A percentile compares a stretch with the other conserved stretches of the same genome.
Evolutionary conservation across 495 filamentous ascomycete species (phyloP).

Genomic region (Aspergillus baeticus): DNA sequence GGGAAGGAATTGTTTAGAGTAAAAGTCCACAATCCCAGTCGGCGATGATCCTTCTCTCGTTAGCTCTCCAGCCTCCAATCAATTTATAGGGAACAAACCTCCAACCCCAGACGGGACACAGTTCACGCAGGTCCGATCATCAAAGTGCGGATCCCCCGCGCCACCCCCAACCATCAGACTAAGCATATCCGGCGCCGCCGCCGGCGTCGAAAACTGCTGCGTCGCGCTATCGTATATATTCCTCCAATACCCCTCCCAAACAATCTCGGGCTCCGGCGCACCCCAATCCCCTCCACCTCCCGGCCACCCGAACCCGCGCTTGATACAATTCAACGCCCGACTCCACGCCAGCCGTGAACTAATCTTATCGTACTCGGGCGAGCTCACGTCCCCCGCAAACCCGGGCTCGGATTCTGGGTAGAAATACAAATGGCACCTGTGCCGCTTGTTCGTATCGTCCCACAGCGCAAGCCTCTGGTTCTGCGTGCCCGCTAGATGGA

Average conservation of each 20-base stretch:
- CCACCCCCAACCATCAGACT: conserved; percentile 9
- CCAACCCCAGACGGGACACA: conserved; percentile 39
- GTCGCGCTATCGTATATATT: conserved; percentile 11
- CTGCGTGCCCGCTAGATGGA: conserved; percentile 51
- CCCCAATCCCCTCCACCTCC: conserved; percentile 30
- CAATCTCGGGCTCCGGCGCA: conserved; percentile 56
- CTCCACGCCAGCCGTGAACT: conserved; percentile 54
- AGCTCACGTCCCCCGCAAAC: conserved; percentile 14
- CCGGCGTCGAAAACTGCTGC: neutral
- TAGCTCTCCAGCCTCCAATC: neutral
- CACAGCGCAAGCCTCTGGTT: conserved; percentile 27
- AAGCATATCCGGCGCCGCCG: neutral
- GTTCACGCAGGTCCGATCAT: conserved; percentile 16
- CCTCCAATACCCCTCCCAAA: conserved; percentile 57
- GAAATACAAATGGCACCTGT: conserved; percentile 43
- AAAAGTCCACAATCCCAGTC: conserved; percentile 57
- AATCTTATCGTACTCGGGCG: conserved; percentile 33
- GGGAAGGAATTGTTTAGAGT: conserved; percentile 68
- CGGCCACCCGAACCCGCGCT: conserved; percentile 53
- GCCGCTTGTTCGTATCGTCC: conserved; percentile 37
- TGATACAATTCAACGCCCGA: conserved; percentile 46
- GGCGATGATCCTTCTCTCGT: conserved; percentile 21
- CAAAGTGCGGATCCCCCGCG: conserved; percentile 10
- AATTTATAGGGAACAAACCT: conserved; percentile 25
- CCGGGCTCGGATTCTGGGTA: conserved; percentile 49